Evolutionary conservation across 129 eudicot species (phyloP).

Genomic region (Pulicaria dysenterica): DNA sequence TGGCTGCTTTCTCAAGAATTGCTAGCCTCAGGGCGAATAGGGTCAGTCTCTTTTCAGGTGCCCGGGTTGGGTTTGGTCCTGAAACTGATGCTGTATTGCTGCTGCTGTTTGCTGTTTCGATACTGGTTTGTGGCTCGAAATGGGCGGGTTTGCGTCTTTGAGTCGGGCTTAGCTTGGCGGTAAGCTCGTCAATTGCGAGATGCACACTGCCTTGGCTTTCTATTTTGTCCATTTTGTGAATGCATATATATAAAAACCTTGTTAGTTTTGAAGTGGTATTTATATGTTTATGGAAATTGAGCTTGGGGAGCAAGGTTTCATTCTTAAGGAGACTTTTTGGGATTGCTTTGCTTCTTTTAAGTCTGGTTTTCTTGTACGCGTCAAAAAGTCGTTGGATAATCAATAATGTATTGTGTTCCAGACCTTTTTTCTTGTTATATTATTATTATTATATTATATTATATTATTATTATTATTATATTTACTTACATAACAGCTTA

Average conservation of each 20-base stretch:
- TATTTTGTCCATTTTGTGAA: constrained; percentile 46
- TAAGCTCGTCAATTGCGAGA: constrained; percentile 48
- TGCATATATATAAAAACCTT: neutral
- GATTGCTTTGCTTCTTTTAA: constrained; percentile 14
- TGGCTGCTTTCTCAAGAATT: constrained; percentile 79
- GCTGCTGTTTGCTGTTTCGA: constrained; percentile 57
- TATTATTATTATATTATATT: too few relatives aligned
- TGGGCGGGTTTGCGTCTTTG: constrained; percentile 22
- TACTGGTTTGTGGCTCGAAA: constrained; percentile 58
- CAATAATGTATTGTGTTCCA: too few relatives aligned
- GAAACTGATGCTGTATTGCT: constrained; percentile 37
- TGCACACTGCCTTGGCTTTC: constrained; percentile 48
- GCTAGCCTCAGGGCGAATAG: constrained; percentile 91
- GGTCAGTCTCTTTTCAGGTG: constrained; percentile 83
- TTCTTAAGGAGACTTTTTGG: constrained; percentile 18
- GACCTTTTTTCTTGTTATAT: too few relatives aligned
- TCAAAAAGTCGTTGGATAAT: too few relatives aligned
- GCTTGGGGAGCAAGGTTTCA: constrained; percentile 55
- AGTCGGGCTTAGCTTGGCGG: constrained; percentile 34
- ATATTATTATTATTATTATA: too few relatives aligned
- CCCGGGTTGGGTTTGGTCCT: constrained; percentile 18
- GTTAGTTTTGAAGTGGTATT: constrained; percentile 2
- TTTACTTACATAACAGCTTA: too few relatives aligned
- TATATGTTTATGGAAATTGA: constrained; percentile 26
- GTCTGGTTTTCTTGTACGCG: too few relatives aligned